Conservation (phyloP, 208 protist genomes). For the Trypanosomatidae sp. region DNA sequence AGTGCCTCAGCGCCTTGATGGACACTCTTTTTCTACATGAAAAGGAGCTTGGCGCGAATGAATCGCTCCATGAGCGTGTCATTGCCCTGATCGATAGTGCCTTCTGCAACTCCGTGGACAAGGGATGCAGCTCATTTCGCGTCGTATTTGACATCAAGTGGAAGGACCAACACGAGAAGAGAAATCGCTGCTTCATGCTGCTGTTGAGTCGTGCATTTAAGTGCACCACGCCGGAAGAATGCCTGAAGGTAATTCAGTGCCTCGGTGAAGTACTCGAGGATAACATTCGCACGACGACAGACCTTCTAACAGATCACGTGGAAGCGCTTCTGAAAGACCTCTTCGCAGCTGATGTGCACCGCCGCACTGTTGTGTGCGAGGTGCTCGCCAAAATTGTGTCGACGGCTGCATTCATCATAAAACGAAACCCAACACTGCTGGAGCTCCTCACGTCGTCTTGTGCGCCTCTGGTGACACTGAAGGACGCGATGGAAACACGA, state of each 20-base stretch:
- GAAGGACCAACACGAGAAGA: conserved; percentile 81
- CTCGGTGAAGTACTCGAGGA: conserved; percentile 67
- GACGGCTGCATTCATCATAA: conserved; percentile 55
- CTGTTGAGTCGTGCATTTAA: conserved; percentile 60
- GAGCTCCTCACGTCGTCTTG: conserved; percentile 59
- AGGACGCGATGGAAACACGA: conserved; percentile 52
- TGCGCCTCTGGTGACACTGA: conserved; percentile 46
- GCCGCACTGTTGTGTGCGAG: conserved; percentile 61
- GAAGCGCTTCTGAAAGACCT: conserved; percentile 31
- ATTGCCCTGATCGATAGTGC: conserved; percentile 60
- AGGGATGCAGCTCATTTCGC: conserved; percentile 67
- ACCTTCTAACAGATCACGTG: conserved; percentile 57
- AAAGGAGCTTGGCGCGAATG: conserved; percentile 50
- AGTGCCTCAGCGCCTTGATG: conserved; percentile 70
- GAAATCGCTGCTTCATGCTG: conserved; percentile 55
- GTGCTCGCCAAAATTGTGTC: conserved; percentile 70
- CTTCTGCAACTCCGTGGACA: conserved; percentile 59
- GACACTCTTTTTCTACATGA: conserved; percentile 78
- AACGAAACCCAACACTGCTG: conserved; percentile 68
- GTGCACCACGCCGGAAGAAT: conserved; percentile 40
- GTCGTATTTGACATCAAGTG: conserved; percentile 82
- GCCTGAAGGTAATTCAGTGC: conserved; percentile 36
- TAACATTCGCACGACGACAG: conserved; percentile 72
- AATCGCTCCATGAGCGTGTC: conserved; percentile 57
- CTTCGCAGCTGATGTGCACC: conserved; percentile 7